A percentile compares a stretch with the other conserved stretches of the same genome.
Conservation (phyloP, 371 early-diverging fungal species). For the Mucor lusitanicus region DNA sequence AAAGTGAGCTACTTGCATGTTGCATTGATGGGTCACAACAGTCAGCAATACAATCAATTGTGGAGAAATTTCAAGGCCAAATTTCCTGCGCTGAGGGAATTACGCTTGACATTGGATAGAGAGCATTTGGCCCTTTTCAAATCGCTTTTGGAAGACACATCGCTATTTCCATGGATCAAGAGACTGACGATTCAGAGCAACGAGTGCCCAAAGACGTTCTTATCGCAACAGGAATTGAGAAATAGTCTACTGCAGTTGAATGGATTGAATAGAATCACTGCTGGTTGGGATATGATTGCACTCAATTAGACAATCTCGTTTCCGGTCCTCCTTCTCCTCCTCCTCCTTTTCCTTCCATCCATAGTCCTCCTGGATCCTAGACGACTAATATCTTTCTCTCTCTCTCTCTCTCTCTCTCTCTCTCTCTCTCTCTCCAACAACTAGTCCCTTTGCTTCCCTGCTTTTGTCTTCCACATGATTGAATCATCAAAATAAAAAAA, state of each 20-base stretch:
- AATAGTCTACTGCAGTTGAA: slow-evolving; percentile 24
- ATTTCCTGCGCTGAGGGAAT: slow-evolving; percentile 26
- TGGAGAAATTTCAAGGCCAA: slow-evolving; percentile 20
- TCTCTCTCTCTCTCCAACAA: background rate
- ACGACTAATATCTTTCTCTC: background rate
- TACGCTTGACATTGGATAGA: slow-evolving; percentile 21
- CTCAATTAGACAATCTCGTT: slow-evolving; percentile 2
- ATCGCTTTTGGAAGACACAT: slow-evolving; percentile 25
- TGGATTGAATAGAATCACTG: slow-evolving; percentile 35
- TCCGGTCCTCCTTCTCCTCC: background rate
- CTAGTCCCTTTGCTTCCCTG: background rate
- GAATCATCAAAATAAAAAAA: background rate
- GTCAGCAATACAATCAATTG: background rate
- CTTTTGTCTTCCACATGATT: background rate
- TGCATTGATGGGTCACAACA: background rate
- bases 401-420: too few relatives aligned
- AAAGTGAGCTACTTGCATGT: slow-evolving; percentile 11
- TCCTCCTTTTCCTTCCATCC: background rate
- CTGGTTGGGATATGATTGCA: slow-evolving; percentile 45
- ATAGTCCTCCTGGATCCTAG: background rate
- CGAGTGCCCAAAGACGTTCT: slow-evolving; percentile 21
- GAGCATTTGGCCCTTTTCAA: slow-evolving; percentile 14
- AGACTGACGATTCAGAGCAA: slow-evolving; percentile 24
- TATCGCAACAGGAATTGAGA: slow-evolving; percentile 28
- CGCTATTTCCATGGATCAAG: slow-evolving; percentile 39